A percentile compares a stretch with the other conserved stretches of the same genome.
These are phyloP conservation scores for Phytophthora tentaculata DNA, from an alignment of 352 stramenopile species.

Conservation along the genomic window DNA sequence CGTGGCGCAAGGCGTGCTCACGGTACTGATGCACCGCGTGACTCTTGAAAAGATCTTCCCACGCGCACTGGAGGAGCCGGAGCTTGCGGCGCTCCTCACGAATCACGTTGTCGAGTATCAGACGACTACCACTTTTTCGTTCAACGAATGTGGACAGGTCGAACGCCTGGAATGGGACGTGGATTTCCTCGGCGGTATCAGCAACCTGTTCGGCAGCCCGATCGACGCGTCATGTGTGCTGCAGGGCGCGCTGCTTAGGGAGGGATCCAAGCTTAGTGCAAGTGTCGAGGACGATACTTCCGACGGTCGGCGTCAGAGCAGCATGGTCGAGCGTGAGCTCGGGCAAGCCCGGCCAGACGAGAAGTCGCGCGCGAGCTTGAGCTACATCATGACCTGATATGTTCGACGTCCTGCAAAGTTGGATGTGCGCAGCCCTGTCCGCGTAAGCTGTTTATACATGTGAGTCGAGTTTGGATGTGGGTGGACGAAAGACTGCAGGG, in stretches of 20 bases:
- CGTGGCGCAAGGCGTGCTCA: constrained; percentile 44
- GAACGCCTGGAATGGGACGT: constrained; percentile 45
- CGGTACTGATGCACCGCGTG: constrained; percentile 52
- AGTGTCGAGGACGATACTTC: constrained; percentile 34
- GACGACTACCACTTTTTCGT: constrained; percentile 48
- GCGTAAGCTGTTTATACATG: constrained; percentile 9
- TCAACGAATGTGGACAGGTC: constrained; percentile 51
- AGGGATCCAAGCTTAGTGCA: constrained; percentile 37
- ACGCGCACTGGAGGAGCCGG: constrained; percentile 43
- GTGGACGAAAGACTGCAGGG: too few relatives aligned
- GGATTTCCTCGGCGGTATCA: constrained; percentile 54
- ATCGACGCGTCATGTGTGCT: constrained; percentile 35
- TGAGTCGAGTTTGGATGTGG: constrained; percentile 5
- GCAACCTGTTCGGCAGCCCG: constrained; percentile 35
- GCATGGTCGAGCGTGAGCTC: constrained; percentile 30
- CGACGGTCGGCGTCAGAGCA: constrained; percentile 19
- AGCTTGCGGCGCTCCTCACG: constrained; percentile 43
- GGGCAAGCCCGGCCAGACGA: background rate
- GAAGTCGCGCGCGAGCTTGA: background rate
- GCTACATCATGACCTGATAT: constrained; percentile 19
- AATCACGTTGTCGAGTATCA: constrained; percentile 44
- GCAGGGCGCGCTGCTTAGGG: constrained; percentile 34
- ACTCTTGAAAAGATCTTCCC: constrained; percentile 76
- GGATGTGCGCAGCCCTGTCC: too few relatives aligned
- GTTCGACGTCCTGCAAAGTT: background rate